Evolutionary conservation across 257 asterid species (phyloP), one percentile per base, ranked within the genome.

Genomic region (Misopates orontium): DNA sequence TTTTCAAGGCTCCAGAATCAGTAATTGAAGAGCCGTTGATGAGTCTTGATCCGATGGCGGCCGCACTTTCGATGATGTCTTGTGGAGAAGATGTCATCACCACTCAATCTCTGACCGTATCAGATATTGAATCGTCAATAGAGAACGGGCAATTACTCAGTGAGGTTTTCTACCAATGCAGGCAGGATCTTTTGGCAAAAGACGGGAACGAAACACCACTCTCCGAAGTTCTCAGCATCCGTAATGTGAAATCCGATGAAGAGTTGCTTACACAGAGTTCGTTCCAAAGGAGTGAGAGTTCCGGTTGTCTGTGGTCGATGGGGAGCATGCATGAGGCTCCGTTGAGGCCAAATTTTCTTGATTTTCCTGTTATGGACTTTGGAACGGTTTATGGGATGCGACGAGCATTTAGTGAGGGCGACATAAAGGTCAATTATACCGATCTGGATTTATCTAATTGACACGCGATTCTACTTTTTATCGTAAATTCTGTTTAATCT

Each of bases 321-420:
- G 96, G 82, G 41, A 67, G 75, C 73, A 40, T 71, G 15, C 77
- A 69, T 1, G 95, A 84, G 65, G 80, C 81, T 65, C 77, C 77
- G 3, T 22, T 72, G 68, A 80, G 81, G 82, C 96, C 91, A 1
- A 84, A 77, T 78, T 90, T 93, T 78, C 95, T 93, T 12, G 93
- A 89, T 75, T 86, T 80, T 63, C 85, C 89, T 0, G 86, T 68
- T 44, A 18, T 87, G 82, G 91, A 87, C 80, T 85, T 92, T 15
- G 88, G 85, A 13, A 75, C 85, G 50, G 91, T 70, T 57, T 78
- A 84, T 71, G 90, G 91, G 68, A 87, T 90, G 90, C 85, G 98
- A 50, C 83, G 98, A 75, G 87, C 98, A 7, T 87, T 69, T 72
- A 93, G 98, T 49, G 98, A 93, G 50, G 98, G 98, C 69, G 98